Evolutionary conservation across 495 filamentous ascomycete genomes (phyloP).

Genomic region (Neurospora sp.): DNA sequence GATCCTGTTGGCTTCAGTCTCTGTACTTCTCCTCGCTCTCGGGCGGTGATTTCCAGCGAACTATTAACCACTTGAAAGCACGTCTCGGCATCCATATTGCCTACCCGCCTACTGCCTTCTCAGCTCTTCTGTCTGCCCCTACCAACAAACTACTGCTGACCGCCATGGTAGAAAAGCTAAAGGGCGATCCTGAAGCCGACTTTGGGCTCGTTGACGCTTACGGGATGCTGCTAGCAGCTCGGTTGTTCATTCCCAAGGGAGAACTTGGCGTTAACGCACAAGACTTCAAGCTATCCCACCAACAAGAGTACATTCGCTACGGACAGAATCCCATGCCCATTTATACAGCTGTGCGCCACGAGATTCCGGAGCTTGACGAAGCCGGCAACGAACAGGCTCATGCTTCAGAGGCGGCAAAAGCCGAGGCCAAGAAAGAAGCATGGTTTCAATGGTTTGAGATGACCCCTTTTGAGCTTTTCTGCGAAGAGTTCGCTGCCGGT

Average conservation of each 20-base stretch:
- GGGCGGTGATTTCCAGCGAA: conserved; percentile 45
- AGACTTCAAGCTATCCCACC: conserved; percentile 84
- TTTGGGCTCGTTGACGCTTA: conserved; percentile 91
- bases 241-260: conserved; percentile 75
- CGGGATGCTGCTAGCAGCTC: conserved; percentile 70
- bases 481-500: conserved; percentile 76
- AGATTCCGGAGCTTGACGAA: conserved; percentile 62
- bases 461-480: conserved; percentile 93
- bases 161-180: conserved; percentile 81
- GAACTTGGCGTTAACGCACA: conserved; percentile 62
- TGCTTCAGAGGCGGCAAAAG: conserved; percentile 40
- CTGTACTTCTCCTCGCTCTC: conserved; percentile 83
- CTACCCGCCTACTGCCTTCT: conserved; percentile 73
- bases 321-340: conserved; percentile 84
- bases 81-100: conserved; percentile 81
- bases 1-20: conserved; percentile 89
- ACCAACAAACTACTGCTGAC: conserved; percentile 87
- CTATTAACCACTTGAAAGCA: conserved; percentile 77
- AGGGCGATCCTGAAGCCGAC: conserved; percentile 66
- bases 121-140: conserved; percentile 65
- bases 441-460: conserved; percentile 99
- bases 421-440: conserved; percentile 57
- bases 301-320: conserved; percentile 56
- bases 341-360: conserved; percentile 88
- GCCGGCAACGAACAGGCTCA: conserved; percentile 34